Evolutionary conservation across 1,139 yeast genomes (phyloP), one percentile per base, ranked within the genome.

Genomic region (Diutina sp.): DNA sequence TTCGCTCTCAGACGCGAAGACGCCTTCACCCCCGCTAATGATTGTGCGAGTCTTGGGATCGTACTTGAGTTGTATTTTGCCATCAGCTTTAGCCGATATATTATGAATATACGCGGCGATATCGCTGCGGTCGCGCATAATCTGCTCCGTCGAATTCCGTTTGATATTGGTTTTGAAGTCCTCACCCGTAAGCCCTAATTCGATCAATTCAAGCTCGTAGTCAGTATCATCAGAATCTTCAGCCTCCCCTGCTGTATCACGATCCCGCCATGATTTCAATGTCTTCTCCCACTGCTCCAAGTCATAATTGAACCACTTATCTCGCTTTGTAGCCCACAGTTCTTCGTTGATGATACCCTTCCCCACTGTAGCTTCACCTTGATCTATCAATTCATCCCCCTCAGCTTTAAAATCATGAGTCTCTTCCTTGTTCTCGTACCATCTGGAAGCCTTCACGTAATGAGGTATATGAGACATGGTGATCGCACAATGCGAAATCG

Each of bases 111-210:
- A 82, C 5, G 71, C 67, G 0, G 86, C 85, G 21, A 78, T 75
- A 63, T 82, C 86, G 56, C 73, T 76, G 55, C 84, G 65, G 59
- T 78, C 82, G 54, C 85, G 67, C 38, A 79, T 66, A 21, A 58
- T 32, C 29, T 60, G 57, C 59, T 71, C 78, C 63, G 66, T 58
- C 8, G 69, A 70, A 60, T 72, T 75, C 56, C 74, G 74, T 41
- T 70, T 67, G 2, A 73, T 62, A 54, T 65, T 67, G n/a, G 60
- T 62, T 46, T 61, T 64, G 4, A 74, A 60, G 55, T 72, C 74
- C 9, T 62, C 61, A 46, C 63, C 57, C 1, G 62, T 58, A 21
- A 76, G 63, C 1, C 81, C 83, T 46, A 83, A 65, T 60, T 82
- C 87, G 51, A 68, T 68, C 61, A 77, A 63, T 59, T 79, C 84